Conservation (phyloP, 306 rosid species). For the Gastrolobium villosum region DNA sequence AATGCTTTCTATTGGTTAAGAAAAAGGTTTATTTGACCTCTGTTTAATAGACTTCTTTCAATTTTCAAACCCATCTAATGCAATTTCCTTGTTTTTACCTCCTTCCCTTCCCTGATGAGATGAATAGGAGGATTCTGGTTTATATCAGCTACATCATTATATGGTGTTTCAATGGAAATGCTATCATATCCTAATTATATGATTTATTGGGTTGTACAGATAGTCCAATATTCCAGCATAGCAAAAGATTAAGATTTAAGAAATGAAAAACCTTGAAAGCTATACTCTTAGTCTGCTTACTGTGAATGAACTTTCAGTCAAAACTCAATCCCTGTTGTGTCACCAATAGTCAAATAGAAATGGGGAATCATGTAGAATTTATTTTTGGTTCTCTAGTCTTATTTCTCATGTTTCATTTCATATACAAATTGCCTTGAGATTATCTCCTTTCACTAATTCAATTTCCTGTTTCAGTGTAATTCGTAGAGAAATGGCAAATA, state of each 20-base stretch:
- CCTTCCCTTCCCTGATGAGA: conserved; percentile 8
- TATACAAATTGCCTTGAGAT: conserved; percentile 6
- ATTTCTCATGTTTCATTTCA: neutral
- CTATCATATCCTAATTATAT: conserved; percentile 6
- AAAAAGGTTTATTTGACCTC: conserved; percentile 36
- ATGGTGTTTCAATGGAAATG: conserved; percentile 22
- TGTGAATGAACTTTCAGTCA: conserved; percentile 14
- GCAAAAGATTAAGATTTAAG: conserved; percentile 20
- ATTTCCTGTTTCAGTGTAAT: neutral
- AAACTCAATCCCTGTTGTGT: conserved; percentile 25
- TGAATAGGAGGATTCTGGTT: conserved; percentile 22
- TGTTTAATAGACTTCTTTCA: conserved; percentile 40
- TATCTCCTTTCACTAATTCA: conserved; percentile 30
- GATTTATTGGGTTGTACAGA: conserved; percentile 12
- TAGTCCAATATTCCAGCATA: conserved; percentile 6
- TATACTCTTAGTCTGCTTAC: conserved; percentile 29
- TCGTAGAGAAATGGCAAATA: conserved; percentile 9
- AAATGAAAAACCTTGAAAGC: conserved; percentile 20
- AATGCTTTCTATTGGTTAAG: conserved; percentile 14
- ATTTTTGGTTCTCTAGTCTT: conserved; percentile 32
- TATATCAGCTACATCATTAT: neutral
- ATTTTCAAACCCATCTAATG: conserved; percentile 34
- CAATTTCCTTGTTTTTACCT: conserved; percentile 36
- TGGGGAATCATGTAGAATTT: conserved; percentile 4
- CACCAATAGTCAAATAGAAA: conserved; percentile 28